phyloP scores from a whole-genome alignment of 495 filamentous ascomycete genomes.

The Podospora tetraspora region DNA sequence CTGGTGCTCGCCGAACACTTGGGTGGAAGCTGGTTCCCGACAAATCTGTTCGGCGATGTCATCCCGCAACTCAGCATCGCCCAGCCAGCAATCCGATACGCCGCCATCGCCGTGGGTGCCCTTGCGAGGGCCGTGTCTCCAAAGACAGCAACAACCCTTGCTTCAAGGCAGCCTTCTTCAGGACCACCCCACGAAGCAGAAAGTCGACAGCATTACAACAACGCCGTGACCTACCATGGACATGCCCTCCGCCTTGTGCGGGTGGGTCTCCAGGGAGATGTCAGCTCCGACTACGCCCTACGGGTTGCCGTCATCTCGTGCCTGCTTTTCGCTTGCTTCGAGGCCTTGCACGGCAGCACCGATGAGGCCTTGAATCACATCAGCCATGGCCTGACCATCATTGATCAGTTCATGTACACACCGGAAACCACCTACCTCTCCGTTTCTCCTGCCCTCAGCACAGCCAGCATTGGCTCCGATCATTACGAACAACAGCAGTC shows the following conservation, averaged over 20 bases:
- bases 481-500: neutral
- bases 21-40: constrained; percentile 20
- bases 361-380: constrained; percentile 24
- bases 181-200: neutral
- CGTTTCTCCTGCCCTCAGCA: neutral
- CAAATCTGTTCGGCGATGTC: constrained; percentile 17
- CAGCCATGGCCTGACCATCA: constrained; percentile 23
- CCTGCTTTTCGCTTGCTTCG: constrained; percentile 28
- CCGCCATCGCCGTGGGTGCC: constrained; percentile 26
- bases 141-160: neutral
- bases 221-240: constrained; percentile 27
- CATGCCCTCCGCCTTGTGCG: constrained; percentile 20
- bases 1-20: constrained; percentile 16
- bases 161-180: neutral
- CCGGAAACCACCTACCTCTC: neutral
- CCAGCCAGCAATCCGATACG: constrained; percentile 22
- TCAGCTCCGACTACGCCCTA: constrained; percentile 11
- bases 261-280: constrained; percentile 6
- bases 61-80: constrained; percentile 22
- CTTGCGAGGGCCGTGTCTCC: constrained; percentile 15
- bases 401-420: constrained; percentile 19
- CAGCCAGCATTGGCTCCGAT: neutral
- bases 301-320: constrained; percentile 23
- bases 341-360: constrained; percentile 24
- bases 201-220: constrained; percentile 19